Percentiles rank a stretch among this genome's conserved stretches.
phyloP scores from a whole-genome alignment of 192 early-diverging fungal genomes.

The Chytriomyces hyalinus region DNA sequence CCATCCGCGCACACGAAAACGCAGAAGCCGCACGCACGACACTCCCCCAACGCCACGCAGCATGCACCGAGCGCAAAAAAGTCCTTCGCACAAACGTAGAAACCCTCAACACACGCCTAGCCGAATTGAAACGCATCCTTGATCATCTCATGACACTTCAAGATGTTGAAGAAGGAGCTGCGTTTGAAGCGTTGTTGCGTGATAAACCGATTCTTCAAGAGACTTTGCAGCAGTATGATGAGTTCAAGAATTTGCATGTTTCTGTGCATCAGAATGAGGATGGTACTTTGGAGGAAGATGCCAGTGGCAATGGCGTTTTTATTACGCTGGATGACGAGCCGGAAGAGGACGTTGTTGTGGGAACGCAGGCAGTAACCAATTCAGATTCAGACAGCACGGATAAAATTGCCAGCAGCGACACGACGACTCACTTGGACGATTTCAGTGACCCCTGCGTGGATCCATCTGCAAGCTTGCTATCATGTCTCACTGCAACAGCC shows the following conservation, averaged over 20 bases:
- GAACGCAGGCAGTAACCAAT: neutral
- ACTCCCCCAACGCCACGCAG: slow-evolving; percentile 8
- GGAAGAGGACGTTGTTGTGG: slow-evolving; percentile 1
- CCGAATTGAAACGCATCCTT: slow-evolving; percentile 18
- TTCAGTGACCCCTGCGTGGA: slow-evolving; percentile 30
- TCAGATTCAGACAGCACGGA: neutral
- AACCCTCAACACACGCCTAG: slow-evolving; percentile 35
- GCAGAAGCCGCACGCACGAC: neutral
- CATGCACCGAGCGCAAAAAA: slow-evolving; percentile 7
- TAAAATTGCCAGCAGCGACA: neutral
- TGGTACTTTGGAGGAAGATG: neutral
- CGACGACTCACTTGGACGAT: neutral
- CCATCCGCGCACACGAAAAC: slow-evolving; percentile 11
- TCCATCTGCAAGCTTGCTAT: neutral
- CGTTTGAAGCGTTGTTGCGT: slow-evolving; percentile 37
- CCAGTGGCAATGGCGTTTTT: slow-evolving; percentile 26
- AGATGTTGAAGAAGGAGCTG: slow-evolving; percentile 37
- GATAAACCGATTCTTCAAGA: slow-evolving; percentile 50
- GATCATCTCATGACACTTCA: slow-evolving; percentile 20
- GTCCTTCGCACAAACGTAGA: slow-evolving; percentile 31
- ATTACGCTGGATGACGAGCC: slow-evolving; percentile 8
- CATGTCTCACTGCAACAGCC: slow-evolving; percentile 6
- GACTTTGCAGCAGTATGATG: slow-evolving; percentile 65
- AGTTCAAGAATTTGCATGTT: slow-evolving; percentile 49
- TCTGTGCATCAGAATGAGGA: slow-evolving; percentile 24